phyloP scores from a whole-genome alignment of 129 eudicot genomes.

The Artemisia argyi region DNA sequence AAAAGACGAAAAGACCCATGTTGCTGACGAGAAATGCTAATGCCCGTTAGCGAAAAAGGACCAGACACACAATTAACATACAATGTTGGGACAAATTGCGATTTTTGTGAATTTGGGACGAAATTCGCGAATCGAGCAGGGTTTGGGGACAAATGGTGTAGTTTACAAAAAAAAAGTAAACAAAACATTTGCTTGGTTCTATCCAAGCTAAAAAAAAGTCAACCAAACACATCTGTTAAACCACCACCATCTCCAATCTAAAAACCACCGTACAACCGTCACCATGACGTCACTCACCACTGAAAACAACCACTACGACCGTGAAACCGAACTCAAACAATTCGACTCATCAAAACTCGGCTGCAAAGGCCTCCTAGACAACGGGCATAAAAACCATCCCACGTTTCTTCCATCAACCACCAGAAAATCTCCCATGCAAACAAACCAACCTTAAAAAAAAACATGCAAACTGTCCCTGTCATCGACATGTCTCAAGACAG shows the following conservation, averaged over 20 bases:
- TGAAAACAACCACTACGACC: conserved; percentile 33
- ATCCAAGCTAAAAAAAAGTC: too few species aligned
- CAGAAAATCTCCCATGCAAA: conserved; percentile 38
- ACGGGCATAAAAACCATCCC: conserved; percentile 63
- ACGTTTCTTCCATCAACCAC: conserved; percentile 61
- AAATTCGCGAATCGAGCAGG: too few species aligned
- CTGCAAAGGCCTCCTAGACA: conserved; percentile 60
- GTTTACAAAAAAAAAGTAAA: too few species aligned
- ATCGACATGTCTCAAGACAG: conserved; percentile 50
- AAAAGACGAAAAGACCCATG: too few species aligned
- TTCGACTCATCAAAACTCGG: conserved; percentile 74
- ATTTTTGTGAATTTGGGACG: too few species aligned
- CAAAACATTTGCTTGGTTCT: too few species aligned
- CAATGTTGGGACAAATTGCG: too few species aligned
- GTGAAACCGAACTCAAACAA: conserved; percentile 44
- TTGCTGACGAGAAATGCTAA: too few species aligned
- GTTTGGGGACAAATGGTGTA: too few species aligned
- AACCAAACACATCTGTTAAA: too few species aligned
- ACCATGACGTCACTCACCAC: conserved; percentile 21
- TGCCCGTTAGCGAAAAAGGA: too few species aligned
- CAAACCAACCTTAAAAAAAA: conserved; percentile 1
- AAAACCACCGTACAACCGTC: neutral
- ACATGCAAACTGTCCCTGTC: conserved; percentile 29
- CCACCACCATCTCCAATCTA: neutral
- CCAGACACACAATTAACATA: too few species aligned